Evolutionary conservation across 352 stramenopile species (phyloP).

Genomic region (Phytophthora hybrid): DNA sequence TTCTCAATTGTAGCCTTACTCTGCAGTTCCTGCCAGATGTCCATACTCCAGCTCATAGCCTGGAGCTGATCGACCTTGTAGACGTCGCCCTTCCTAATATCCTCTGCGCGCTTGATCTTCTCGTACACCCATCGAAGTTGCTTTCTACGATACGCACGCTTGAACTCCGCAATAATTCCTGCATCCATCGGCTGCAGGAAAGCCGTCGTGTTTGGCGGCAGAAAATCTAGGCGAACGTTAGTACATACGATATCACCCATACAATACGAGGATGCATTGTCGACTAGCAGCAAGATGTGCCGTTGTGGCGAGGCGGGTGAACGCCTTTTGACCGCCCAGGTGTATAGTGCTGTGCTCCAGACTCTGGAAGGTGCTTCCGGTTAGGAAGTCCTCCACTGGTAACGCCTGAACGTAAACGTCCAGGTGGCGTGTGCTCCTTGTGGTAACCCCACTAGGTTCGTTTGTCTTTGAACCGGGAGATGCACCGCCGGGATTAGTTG

Average conservation of each 20-base stretch:
- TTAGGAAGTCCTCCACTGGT: no score
- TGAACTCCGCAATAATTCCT: neutral
- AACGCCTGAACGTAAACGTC: no score
- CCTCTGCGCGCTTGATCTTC: neutral
- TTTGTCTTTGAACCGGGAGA: no score
- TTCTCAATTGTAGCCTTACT: no score
- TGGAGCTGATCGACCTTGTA: neutral
- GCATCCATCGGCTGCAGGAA: neutral
- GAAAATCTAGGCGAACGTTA: neutral
- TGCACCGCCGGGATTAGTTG: no score
- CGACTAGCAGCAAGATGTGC: neutral
- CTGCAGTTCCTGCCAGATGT: no score
- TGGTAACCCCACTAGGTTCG: no score
- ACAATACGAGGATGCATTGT: neutral
- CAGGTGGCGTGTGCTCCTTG: no score
- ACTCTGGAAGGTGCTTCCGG: no score
- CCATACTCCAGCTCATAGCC: neutral
- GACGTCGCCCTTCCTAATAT: neutral
- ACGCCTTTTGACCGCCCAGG: no score
- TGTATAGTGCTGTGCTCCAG: no score
- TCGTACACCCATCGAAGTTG: neutral
- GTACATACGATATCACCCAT: neutral
- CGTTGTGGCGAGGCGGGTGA: no score
- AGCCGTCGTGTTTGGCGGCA: neutral
- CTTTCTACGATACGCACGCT: neutral